phyloP scores from a whole-genome alignment of 106 monocot species.

The Acorus gramineus region DNA sequence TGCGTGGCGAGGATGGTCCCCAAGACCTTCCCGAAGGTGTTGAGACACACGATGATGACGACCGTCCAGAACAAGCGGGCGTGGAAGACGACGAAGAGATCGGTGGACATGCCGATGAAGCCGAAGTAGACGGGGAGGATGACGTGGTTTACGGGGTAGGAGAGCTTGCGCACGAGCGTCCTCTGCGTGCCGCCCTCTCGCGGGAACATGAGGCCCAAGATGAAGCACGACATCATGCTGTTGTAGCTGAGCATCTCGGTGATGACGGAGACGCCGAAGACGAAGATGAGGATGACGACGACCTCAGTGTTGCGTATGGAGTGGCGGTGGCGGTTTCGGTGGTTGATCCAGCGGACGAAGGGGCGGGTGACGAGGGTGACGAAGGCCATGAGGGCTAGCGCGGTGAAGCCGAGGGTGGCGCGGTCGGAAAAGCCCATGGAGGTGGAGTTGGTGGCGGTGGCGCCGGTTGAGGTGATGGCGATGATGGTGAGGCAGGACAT shows the following conservation, averaged over 20 bases:
- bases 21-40: conserved; percentile 36
- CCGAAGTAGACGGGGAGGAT: conserved; percentile 53
- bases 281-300: conserved; percentile 7
- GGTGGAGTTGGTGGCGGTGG: not conserved
- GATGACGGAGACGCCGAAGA: conserved; percentile 12
- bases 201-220: conserved; percentile 44
- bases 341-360: conserved; percentile 2
- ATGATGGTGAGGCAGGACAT: conserved; percentile 11
- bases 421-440: too few species aligned
- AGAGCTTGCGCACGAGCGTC: conserved; percentile 30
- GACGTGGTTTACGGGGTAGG: conserved; percentile 29
- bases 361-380: not conserved
- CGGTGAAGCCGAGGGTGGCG: not conserved
- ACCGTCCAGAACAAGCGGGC: not conserved
- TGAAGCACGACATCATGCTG: conserved; percentile 34
- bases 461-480: not conserved
- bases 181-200: conserved; percentile 44
- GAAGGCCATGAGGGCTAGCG: not conserved
- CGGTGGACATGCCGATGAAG: conserved; percentile 20
- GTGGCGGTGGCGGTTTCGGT: conserved; percentile 17
- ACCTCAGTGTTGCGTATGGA: conserved; percentile 20
- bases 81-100: conserved; percentile 8
- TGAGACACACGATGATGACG: conserved; percentile 11
- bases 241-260: conserved; percentile 48
- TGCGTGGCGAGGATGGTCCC: conserved; percentile 37